phyloP scores from a whole-genome alignment of 768 basidiomycete genomes.

The Kwoniella heveanensis region DNA sequence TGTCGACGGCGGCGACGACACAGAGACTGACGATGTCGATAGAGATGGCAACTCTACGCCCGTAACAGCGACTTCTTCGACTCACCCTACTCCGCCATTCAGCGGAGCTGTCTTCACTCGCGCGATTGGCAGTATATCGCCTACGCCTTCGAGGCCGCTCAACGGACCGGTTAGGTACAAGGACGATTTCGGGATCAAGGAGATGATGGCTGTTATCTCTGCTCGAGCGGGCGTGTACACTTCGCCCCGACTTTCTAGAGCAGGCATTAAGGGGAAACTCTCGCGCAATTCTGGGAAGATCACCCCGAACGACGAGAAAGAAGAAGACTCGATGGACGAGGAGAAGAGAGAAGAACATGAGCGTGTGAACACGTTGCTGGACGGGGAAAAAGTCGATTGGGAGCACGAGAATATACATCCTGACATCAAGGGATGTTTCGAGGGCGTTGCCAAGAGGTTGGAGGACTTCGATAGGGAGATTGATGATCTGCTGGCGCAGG shows the following conservation, averaged over 20 bases:
- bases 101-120: slow-evolving; percentile 33
- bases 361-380: slow-evolving; percentile 36
- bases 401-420: slow-evolving; percentile 31
- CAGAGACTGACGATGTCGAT: slow-evolving; percentile 4
- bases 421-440: slow-evolving; percentile 40
- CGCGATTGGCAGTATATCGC: slow-evolving; percentile 63
- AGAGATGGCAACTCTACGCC: slow-evolving; percentile 35
- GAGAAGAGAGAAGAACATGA: slow-evolving; percentile 32
- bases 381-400: slow-evolving; percentile 37
- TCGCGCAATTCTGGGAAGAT: not conserved
- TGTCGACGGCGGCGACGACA: slow-evolving; percentile 27
- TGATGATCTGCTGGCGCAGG: slow-evolving; percentile 42
- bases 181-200: slow-evolving; percentile 81
- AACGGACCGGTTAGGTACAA: slow-evolving; percentile 43
- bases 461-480: slow-evolving; percentile 52
- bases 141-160: slow-evolving; percentile 28
- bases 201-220: slow-evolving; percentile 90
- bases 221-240: slow-evolving; percentile 43
- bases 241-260: not conserved
- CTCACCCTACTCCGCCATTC: slow-evolving; percentile 46
- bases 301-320: slow-evolving; percentile 4
- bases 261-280: not conserved
- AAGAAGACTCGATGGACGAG: not conserved
- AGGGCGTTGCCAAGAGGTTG: slow-evolving; percentile 34
- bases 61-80: slow-evolving; percentile 57